phyloP scores from a whole-genome alignment of 176 grass and related monocot species.

The Hsuehochloa calcarea region DNA sequence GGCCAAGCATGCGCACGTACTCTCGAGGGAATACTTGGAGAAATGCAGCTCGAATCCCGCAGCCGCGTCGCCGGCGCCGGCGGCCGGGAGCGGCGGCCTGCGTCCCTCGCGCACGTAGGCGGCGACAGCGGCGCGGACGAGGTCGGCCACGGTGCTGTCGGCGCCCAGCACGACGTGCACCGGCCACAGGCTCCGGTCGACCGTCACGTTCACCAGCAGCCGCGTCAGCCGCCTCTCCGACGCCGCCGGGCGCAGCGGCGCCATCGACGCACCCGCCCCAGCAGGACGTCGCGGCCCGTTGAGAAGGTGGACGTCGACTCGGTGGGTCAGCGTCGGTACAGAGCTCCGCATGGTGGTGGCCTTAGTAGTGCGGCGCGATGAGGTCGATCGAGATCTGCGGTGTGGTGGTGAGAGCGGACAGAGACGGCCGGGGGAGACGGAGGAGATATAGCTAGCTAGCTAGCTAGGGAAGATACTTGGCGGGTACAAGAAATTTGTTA shows the following conservation, averaged over 20 bases:
- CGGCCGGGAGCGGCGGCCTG: slow-evolving; percentile 31
- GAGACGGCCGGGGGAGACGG: too few relatives aligned
- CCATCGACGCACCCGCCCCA: background rate
- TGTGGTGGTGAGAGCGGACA: background rate
- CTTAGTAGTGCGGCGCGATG: too few relatives aligned
- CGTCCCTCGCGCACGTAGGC: slow-evolving; percentile 54
- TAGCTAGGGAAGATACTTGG: too few relatives aligned
- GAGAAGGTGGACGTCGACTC: too few relatives aligned
- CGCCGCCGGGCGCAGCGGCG: background rate
- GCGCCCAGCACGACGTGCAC: slow-evolving; percentile 63
- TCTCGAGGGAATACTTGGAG: slow-evolving; percentile 69
- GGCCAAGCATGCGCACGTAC: background rate
- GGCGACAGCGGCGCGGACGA: slow-evolving; percentile 45
- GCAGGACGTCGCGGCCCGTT: too few relatives aligned
- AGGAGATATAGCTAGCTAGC: too few relatives aligned
- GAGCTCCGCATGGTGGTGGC: background rate
- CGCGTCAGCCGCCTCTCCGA: slow-evolving; percentile 40
- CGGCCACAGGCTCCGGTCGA: slow-evolving; percentile 71
- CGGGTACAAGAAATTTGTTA: too few relatives aligned
- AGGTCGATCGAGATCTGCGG: too few relatives aligned
- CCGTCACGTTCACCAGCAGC: slow-evolving; percentile 84
- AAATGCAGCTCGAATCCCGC: slow-evolving; percentile 57
- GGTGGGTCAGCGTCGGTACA: too few relatives aligned
- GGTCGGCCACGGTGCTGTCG: slow-evolving; percentile 65
- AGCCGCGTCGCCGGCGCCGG: background rate